Percentiles rank a stretch among this genome's conserved stretches.
Evolutionary conservation across 371 early-diverging fungal genomes (phyloP).

Genomic region (Mucor mucedo): DNA sequence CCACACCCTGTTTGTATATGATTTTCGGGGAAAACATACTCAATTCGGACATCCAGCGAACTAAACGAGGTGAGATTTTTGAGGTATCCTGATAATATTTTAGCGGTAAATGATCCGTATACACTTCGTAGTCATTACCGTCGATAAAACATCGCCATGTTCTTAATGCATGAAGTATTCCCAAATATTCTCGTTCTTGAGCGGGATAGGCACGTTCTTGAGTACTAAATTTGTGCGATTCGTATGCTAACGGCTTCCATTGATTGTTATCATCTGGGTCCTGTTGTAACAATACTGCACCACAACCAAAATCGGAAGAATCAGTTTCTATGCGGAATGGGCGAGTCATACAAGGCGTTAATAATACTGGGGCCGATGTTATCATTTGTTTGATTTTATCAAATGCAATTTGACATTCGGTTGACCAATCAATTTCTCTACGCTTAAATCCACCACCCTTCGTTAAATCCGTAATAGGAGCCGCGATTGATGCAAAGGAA

Average conservation of each 20-base stretch:
- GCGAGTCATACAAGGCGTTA: no score
- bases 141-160: conserved; percentile 39
- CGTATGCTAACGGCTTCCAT: conserved; percentile 3
- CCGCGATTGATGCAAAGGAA: no score
- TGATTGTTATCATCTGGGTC: background rate
- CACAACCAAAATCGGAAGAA: no score
- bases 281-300: background rate
- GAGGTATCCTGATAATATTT: conserved; percentile 13
- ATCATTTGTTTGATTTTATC: no score
- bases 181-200: conserved; percentile 41
- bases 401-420: no score
- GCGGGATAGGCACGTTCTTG: conserved; percentile 38
- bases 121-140: conserved; percentile 7
- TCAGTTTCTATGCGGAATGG: no score
- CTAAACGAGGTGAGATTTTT: conserved; percentile 10
- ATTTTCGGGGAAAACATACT: conserved; percentile 39
- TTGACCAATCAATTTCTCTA: no score
- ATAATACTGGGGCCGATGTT: no score
- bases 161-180: conserved; percentile 32
- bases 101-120: conserved; percentile 34
- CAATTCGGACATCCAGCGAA: conserved; percentile 34
- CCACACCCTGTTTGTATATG: conserved; percentile 30
- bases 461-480: no score
- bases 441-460: no score
- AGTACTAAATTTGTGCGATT: conserved; percentile 30